A percentile compares a stretch with the other conserved stretches of the same genome.
Evolutionary conservation across 2,329 filamentous ascomycete species (phyloP).

Genomic region (Botryotinia globosa): DNA sequence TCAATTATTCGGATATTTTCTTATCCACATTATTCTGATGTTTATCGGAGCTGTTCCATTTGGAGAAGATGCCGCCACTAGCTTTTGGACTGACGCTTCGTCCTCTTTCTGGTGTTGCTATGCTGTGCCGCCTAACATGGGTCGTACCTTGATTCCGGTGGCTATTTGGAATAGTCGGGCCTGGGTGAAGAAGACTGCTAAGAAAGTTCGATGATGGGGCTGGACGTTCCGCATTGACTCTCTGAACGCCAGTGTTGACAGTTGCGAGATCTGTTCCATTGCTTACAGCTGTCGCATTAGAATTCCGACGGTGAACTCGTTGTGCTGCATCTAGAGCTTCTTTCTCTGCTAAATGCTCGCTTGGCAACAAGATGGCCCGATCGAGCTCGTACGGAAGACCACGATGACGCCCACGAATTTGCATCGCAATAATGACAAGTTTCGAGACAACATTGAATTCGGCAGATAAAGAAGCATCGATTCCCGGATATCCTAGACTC

Average conservation of each 20-base stretch:
- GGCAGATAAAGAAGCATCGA: conserved; percentile 77
- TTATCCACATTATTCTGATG: conserved; percentile 8
- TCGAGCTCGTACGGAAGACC: conserved; percentile 68
- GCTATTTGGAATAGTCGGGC: conserved; percentile 36
- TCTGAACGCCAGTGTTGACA: conserved; percentile 19
- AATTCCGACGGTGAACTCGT: conserved; percentile 25
- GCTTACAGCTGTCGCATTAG: conserved; percentile 20
- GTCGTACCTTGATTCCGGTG: conserved; percentile 24
- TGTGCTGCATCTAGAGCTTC: conserved; percentile 48
- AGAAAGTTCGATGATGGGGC: conserved; percentile 30
- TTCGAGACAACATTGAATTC: conserved; percentile 69
- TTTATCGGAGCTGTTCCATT: conserved; percentile 14
- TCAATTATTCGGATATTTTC: neutral
- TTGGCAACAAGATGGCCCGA: conserved; percentile 66
- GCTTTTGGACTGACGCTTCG: conserved; percentile 15
- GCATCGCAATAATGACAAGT: conserved; percentile 66
- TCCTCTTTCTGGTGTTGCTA: conserved; percentile 9
- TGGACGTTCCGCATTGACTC: conserved; percentile 21
- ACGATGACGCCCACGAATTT: conserved; percentile 66
- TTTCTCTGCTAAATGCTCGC: conserved; percentile 59
- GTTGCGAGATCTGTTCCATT: conserved; percentile 7
- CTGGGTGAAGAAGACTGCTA: conserved; percentile 35
- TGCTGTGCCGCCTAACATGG: conserved; percentile 16
- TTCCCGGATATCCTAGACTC: conserved; percentile 73
- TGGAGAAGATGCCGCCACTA: conserved; percentile 12